Percentiles rank a stretch among this genome's conserved stretches.
These are phyloP conservation scores for Cytospora mali DNA, from an alignment of 2,329 filamentous ascomycete species.

Conservation along the genomic window DNA sequence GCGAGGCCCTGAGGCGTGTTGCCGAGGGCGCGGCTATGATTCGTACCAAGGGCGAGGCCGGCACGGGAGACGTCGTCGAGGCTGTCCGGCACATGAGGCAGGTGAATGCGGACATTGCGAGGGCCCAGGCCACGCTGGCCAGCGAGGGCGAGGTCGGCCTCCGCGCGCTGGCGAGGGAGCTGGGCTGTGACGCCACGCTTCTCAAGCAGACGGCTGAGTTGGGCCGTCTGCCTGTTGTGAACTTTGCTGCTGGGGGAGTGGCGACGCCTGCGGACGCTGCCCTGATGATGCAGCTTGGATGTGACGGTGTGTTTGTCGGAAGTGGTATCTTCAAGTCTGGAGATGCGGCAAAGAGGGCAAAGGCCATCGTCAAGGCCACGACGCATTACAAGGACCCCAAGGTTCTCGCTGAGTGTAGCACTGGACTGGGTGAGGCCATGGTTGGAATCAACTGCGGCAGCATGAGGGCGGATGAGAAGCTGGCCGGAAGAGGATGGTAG, in stretches of 20 bases:
- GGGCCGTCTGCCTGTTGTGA: constrained; percentile 89
- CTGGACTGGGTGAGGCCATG: constrained; percentile 95
- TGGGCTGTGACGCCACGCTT: constrained; percentile 76
- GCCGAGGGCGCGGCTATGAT: constrained; percentile 98
- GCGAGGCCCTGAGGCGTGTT: constrained; percentile 89
- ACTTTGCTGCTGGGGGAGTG: constrained; percentile 98
- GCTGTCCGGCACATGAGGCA: constrained; percentile 95
- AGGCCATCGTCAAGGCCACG: constrained; percentile 91
- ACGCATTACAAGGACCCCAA: constrained; percentile 87
- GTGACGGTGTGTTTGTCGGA: constrained; percentile 96
- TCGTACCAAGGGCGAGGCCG: constrained; percentile 96
- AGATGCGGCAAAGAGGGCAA: constrained; percentile 84
- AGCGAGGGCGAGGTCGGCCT: constrained; percentile 55
- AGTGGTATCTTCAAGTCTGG: constrained; percentile 97
- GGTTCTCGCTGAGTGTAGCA: constrained; percentile 83
- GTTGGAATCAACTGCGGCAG: constrained; percentile 86
- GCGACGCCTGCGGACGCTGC: constrained; percentile 98
- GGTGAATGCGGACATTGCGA: constrained; percentile 79
- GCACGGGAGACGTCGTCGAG: constrained; percentile 95
- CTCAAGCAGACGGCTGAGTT: constrained; percentile 86
- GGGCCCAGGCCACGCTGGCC: constrained; percentile 73
- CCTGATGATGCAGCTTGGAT: constrained; percentile 97
- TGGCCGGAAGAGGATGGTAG: constrained; percentile 86
- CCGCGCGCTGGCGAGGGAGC: constrained; percentile 76
- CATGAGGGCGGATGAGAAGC: constrained; percentile 78